Evolutionary conservation across 2,329 filamentous ascomycete genomes (phyloP).

Genomic region (Diaporthe aspalathi): DNA sequence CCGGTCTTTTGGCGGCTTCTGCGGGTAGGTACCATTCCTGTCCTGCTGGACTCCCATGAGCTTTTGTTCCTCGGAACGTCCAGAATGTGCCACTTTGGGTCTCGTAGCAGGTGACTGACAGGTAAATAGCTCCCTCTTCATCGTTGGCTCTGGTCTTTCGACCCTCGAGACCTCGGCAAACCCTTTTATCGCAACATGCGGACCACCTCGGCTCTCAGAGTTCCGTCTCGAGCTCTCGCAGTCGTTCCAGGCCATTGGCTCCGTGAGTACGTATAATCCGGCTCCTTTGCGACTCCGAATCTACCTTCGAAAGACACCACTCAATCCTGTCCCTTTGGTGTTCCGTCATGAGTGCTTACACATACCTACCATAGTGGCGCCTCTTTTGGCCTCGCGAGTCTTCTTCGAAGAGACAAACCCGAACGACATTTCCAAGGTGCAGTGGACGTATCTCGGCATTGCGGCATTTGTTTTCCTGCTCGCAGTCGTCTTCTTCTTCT

Average conservation of each 20-base stretch:
- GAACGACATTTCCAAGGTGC: conserved; percentile 70
- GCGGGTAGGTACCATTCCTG: too few species aligned
- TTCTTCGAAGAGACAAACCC: conserved; percentile 73
- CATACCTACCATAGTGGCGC: conserved; percentile 59
- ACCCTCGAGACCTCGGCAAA: conserved; percentile 82
- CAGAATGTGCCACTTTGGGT: too few species aligned
- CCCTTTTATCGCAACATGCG: conserved; percentile 69
- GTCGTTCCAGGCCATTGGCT: conserved; percentile 78
- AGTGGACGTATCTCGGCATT: conserved; percentile 80
- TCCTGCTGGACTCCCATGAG: too few species aligned
- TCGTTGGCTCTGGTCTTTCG: conserved; percentile 77
- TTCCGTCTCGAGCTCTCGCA: conserved; percentile 80
- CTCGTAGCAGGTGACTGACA: too few species aligned
- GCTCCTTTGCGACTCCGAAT: too few species aligned
- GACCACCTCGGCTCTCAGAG: conserved; percentile 75
- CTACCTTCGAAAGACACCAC: not conserved
- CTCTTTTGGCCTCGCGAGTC: conserved; percentile 76
- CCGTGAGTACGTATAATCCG: conserved; percentile 58
- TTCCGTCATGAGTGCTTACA: not conserved
- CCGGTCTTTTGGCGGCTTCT: conserved; percentile 78
- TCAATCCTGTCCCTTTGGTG: not conserved
- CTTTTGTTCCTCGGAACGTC: too few species aligned
- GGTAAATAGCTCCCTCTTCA: conserved; percentile 68
- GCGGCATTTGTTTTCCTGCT: conserved; percentile 75
- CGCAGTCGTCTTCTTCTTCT: conserved; percentile 72